Evolutionary conservation across 2,329 filamentous ascomycete genomes (phyloP), one percentile per base, ranked within the genome.

Genomic region (Aspergillus arachidicola): DNA sequence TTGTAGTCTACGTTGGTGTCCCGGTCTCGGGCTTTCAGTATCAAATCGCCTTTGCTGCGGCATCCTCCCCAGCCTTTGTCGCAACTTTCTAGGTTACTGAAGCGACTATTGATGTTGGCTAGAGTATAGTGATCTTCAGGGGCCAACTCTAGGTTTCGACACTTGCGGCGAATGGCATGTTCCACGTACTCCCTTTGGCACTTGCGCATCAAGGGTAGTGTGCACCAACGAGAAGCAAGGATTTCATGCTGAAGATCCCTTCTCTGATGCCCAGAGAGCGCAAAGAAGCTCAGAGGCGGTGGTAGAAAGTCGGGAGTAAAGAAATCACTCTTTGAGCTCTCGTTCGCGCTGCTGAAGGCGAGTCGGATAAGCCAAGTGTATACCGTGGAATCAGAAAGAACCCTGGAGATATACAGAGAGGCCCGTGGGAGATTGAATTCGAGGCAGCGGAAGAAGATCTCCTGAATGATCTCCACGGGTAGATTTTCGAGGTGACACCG

Each of bases 371-470:
- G 72, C 72, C 79, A 80, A 46, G 72, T 76, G 66, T 82, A 82
- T 14, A 83, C 72, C 12, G 75, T 64, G 6, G 74, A 73, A 14
- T 75, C 74, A 16, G 80, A 81, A 5, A 84, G 73, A 14, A 73
- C 73, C 23, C 69, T 60, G 26, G 79, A 76, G 41, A 86, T 72
- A 36, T 73, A 64, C 6, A 71, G 71, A 0, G 84, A 86, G 7
- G 79, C 75, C 48, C 75, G 75, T 0, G 81, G 77, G 12, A 84
- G 74, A 56, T 82, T 81, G 65, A 84, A 68, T 67, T 84, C 82
- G n/a, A 82, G 73, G 26, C 78, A 78, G 34, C 78, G 68, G n/a
- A 83, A 76, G 68, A 86, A 86, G 58, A 86, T 85, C 51, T 77
- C 75, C 64, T 86, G 80, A 6, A 85, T 68, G 28, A 85, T 73